Evolutionary conservation across 2,329 filamentous ascomycete genomes (phyloP).

Genomic region (Colletotrichum ledebouriae): DNA sequence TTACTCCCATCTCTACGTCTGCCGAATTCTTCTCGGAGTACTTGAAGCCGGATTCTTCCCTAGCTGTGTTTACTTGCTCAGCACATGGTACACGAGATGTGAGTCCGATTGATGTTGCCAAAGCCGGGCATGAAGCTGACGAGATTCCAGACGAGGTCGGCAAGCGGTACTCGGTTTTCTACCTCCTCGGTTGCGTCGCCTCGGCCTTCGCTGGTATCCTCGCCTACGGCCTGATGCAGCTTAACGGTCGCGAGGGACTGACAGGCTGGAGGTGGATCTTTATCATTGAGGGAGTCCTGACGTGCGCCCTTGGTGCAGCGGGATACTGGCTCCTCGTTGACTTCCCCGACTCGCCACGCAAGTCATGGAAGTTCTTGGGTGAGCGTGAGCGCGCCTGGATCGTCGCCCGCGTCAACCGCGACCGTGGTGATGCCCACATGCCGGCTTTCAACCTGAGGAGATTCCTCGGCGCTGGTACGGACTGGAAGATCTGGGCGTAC

Average conservation of each 20-base stretch:
- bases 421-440: constrained; percentile 69
- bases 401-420: constrained; percentile 66
- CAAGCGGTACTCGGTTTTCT: constrained; percentile 77
- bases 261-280: constrained; percentile 79
- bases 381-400: constrained; percentile 66
- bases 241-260: constrained; percentile 67
- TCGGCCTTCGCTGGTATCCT: constrained; percentile 77
- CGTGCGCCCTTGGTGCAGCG: constrained; percentile 62
- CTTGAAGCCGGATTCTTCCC: constrained; percentile 82
- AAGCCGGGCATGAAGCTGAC: constrained; percentile 5
- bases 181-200: constrained; percentile 76
- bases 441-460: constrained; percentile 64
- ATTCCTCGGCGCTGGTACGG: constrained; percentile 61
- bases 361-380: constrained; percentile 66
- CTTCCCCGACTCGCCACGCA: constrained; percentile 70
- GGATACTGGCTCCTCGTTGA: constrained; percentile 73
- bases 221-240: constrained; percentile 77
- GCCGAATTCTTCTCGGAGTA: constrained; percentile 72
- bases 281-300: constrained; percentile 67
- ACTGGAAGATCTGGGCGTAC: constrained; percentile 74
- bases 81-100: constrained; percentile 79
- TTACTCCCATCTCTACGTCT: constrained; percentile 65
- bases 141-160: constrained; percentile 70
- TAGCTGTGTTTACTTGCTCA: constrained; percentile 78
- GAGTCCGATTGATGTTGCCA: constrained; percentile 47